These are phyloP conservation scores for Lecanicillium sp. DNA, from an alignment of 2,329 filamentous ascomycete genomes.

Conservation along the genomic window DNA sequence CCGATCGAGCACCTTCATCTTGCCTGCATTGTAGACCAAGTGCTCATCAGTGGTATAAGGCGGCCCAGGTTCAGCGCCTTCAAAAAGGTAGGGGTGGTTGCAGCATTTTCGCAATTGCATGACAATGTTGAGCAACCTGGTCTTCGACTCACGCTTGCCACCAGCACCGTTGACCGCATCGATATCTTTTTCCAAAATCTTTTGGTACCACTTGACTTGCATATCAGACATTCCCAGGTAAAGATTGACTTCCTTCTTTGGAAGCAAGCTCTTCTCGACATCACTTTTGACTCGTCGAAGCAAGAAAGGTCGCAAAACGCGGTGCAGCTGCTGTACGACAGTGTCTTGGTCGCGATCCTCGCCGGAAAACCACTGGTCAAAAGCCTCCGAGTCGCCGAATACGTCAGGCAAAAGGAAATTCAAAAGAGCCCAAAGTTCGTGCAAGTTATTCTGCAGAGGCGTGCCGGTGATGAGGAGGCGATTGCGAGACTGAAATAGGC, in stretches of 20 bases:
- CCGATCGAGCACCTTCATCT: slow-evolving; percentile 96
- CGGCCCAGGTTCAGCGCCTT: slow-evolving; percentile 92
- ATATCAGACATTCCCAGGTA: slow-evolving; percentile 99
- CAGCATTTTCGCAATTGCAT: slow-evolving; percentile 99
- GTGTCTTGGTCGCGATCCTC: slow-evolving; percentile 88
- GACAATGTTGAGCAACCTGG: slow-evolving; percentile 91
- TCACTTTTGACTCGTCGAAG: slow-evolving; percentile 94
- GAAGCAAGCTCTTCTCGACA: slow-evolving; percentile 93
- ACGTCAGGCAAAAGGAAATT: slow-evolving; percentile 98
- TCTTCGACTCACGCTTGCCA: slow-evolving; percentile 96
- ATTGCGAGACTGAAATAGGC: slow-evolving; percentile 91
- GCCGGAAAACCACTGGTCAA: slow-evolving; percentile 95
- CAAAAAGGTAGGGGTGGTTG: slow-evolving; percentile 96
- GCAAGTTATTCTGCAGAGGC: slow-evolving; percentile 93
- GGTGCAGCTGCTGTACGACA: slow-evolving; percentile 91
- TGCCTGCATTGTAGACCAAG: slow-evolving; percentile 84
- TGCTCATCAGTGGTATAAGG: slow-evolving; percentile 98
- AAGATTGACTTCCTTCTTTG: slow-evolving; percentile 95
- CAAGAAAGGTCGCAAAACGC: slow-evolving; percentile 85
- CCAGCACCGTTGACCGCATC: slow-evolving; percentile 95
- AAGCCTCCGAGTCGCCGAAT: slow-evolving; percentile 92
- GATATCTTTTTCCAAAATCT: slow-evolving; percentile 98
- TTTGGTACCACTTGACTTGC: slow-evolving; percentile 99
- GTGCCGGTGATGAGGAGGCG: slow-evolving; percentile 93
- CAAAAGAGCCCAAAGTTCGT: slow-evolving; percentile 93